Evolutionary conservation across 2,329 filamentous ascomycete species (phyloP).

Genomic region (Penicillium fuscoglaucum): DNA sequence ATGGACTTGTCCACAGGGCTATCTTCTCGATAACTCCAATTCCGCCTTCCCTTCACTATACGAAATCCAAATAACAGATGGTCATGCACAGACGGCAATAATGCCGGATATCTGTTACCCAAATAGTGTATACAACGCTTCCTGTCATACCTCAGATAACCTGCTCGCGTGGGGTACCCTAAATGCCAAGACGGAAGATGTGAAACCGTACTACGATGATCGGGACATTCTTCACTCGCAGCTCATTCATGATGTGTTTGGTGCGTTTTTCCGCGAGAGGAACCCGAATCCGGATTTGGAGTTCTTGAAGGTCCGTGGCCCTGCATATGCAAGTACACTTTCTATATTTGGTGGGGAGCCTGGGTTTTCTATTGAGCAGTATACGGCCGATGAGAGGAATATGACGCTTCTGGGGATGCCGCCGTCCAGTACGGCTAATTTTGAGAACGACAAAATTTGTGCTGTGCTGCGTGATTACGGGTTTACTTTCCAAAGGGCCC

Average conservation of each 20-base stretch:
- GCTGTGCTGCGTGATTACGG: slow-evolving; percentile 27
- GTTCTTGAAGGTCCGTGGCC: slow-evolving; percentile 21
- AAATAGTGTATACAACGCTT: slow-evolving; percentile 28
- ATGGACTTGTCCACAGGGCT: slow-evolving; percentile 13
- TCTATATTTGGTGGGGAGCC: slow-evolving; percentile 9
- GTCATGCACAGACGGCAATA: slow-evolving; percentile 23
- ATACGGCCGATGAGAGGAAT: slow-evolving; percentile 8
- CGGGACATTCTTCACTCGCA: slow-evolving; percentile 26
- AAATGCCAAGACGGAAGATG: slow-evolving; percentile 25
- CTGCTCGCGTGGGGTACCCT: slow-evolving; percentile 32
- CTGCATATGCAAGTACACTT: slow-evolving; percentile 23
- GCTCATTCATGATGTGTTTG: slow-evolving; percentile 28
- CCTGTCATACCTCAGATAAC: slow-evolving; percentile 30
- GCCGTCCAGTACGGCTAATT: slow-evolving; percentile 16
- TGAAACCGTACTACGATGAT: slow-evolving; percentile 25
- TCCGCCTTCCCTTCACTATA: slow-evolving; percentile 22
- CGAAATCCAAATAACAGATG: slow-evolving; percentile 23
- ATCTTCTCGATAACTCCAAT: slow-evolving; percentile 5
- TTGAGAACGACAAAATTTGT: slow-evolving; percentile 19
- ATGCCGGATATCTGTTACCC: slow-evolving; percentile 27
- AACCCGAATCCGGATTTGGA: slow-evolving; percentile 25
- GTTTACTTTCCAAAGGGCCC: slow-evolving; percentile 28
- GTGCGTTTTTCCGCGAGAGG: slow-evolving; percentile 22
- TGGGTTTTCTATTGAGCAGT: slow-evolving; percentile 9
- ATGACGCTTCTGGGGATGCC: slow-evolving; percentile 21